These are phyloP conservation scores for Skeletonema menzelii DNA, from an alignment of 108 stramenopile genomes.

Conservation along the genomic window DNA sequence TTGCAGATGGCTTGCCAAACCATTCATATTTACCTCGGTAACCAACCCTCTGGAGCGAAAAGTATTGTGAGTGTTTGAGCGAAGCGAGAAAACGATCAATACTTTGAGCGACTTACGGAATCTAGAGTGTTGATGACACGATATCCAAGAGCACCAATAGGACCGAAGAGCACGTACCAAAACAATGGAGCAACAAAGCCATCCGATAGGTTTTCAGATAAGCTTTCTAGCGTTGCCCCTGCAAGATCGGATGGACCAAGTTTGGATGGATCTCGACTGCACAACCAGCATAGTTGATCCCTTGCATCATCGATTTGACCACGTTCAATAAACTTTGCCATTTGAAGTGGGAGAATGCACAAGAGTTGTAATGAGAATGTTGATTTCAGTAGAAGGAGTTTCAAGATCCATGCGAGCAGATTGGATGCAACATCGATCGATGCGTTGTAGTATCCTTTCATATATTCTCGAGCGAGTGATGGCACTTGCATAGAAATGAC, in stretches of 20 bases:
- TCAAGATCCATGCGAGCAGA: constrained; percentile 29
- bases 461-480: background rate
- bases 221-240: constrained; percentile 43
- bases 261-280: constrained; percentile 54
- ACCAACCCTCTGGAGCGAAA: constrained; percentile 42
- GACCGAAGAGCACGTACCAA: constrained; percentile 47
- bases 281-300: constrained; percentile 48
- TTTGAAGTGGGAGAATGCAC: constrained; percentile 47
- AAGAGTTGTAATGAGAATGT: constrained; percentile 50
- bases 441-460: background rate
- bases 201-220: constrained; percentile 56
- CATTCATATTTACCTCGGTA: constrained; percentile 50
- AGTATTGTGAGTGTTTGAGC: too few species aligned
- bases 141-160: constrained; percentile 47
- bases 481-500: background rate
- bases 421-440: background rate
- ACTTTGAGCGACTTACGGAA: too few species aligned
- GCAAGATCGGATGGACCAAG: constrained; percentile 35
- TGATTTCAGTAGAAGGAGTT: constrained; percentile 35
- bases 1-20: constrained; percentile 51
- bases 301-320: constrained; percentile 44
- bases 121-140: constrained; percentile 52
- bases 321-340: constrained; percentile 51
- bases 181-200: constrained; percentile 49
- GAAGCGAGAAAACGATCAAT: too few species aligned